These are phyloP conservation scores for Parvularia atlantis DNA, from an alignment of 78 protist genomes.

Conservation along the genomic window DNA sequence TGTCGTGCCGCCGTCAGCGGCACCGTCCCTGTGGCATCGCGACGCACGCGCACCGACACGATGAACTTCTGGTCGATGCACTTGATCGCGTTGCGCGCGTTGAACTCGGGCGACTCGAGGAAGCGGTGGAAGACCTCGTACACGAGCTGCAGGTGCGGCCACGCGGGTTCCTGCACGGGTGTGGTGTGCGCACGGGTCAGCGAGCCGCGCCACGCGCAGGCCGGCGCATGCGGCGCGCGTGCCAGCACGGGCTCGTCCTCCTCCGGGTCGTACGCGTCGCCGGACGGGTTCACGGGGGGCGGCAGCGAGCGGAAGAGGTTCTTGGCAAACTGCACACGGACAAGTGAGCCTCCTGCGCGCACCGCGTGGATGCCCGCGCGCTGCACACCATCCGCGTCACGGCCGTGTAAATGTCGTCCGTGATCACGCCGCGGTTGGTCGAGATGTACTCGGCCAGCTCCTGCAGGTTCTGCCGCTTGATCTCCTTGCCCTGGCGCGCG, in stretches of 20 bases:
- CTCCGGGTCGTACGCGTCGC: conserved; percentile 67
- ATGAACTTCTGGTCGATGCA: conserved; percentile 63
- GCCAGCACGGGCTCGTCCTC: conserved; percentile 53
- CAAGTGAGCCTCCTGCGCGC: too few relatives aligned
- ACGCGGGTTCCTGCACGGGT: conserved; percentile 79
- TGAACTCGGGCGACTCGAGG: conserved; percentile 66
- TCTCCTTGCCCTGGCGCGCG: conserved; percentile 47
- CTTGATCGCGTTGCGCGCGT: conserved; percentile 61
- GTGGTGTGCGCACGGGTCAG: too few relatives aligned
- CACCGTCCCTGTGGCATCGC: too few relatives aligned
- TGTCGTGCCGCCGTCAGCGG: neutral
- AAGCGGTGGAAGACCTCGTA: conserved; percentile 83
- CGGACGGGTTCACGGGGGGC: conserved; percentile 49
- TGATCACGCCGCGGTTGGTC: too few relatives aligned
- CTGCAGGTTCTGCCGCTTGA: conserved; percentile 63
- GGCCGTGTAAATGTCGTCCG: neutral
- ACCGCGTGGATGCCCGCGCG: neutral
- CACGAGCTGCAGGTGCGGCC: conserved; percentile 80
- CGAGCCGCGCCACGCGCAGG: conserved; percentile 3
- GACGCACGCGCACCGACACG: neutral
- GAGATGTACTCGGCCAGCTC: conserved; percentile 78
- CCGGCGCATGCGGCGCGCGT: conserved; percentile 65
- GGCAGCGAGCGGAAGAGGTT: conserved; percentile 82
- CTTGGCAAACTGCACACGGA: conserved; percentile 30
- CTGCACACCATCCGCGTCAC: neutral